A percentile compares a stretch with the other conserved stretches of the same genome.
These are phyloP conservation scores for Nakazawaea ishiwadae DNA, from an alignment of 805 yeast genomes.

Conservation along the genomic window DNA sequence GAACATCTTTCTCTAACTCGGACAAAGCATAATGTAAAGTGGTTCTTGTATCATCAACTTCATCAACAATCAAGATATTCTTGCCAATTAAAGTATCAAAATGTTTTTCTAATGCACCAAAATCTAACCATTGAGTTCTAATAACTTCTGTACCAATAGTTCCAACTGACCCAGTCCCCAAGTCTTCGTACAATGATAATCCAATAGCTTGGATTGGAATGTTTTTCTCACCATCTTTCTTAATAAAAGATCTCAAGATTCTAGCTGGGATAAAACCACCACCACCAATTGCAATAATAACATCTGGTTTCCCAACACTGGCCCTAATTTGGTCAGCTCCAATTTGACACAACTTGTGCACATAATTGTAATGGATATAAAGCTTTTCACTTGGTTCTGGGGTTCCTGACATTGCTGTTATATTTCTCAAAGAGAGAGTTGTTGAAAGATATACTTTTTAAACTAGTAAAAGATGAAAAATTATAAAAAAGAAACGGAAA, in stretches of 20 bases:
- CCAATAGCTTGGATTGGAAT: conserved; percentile 72
- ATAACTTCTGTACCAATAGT: conserved; percentile 74
- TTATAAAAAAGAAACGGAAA: not conserved
- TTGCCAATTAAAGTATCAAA: conserved; percentile 78
- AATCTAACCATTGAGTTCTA: conserved; percentile 89
- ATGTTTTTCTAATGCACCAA: conserved; percentile 63
- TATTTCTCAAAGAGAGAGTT: too few relatives aligned
- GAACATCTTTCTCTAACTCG: conserved; percentile 67
- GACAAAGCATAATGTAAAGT: conserved; percentile 79
- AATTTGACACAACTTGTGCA: conserved; percentile 76
- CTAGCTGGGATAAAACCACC: conserved; percentile 72
- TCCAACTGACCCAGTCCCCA: conserved; percentile 39
- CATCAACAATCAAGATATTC: conserved; percentile 78
- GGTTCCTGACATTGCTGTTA: conserved; percentile 22
- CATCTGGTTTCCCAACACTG: conserved; percentile 40
- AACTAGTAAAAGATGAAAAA: not conserved
- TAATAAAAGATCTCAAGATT: conserved; percentile 60
- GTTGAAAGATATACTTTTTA: too few relatives aligned
- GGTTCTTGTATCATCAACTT: conserved; percentile 90
- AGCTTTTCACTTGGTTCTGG: conserved; percentile 32
- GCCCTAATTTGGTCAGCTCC: conserved; percentile 27
- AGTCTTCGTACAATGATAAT: conserved; percentile 56
- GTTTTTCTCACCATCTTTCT: conserved; percentile 53
- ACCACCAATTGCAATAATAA: conserved; percentile 67
- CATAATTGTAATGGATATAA: conserved; percentile 72